Evolutionary conservation across 2,329 filamentous ascomycete genomes (phyloP).

Genomic region (Colletotrichum salicis): DNA sequence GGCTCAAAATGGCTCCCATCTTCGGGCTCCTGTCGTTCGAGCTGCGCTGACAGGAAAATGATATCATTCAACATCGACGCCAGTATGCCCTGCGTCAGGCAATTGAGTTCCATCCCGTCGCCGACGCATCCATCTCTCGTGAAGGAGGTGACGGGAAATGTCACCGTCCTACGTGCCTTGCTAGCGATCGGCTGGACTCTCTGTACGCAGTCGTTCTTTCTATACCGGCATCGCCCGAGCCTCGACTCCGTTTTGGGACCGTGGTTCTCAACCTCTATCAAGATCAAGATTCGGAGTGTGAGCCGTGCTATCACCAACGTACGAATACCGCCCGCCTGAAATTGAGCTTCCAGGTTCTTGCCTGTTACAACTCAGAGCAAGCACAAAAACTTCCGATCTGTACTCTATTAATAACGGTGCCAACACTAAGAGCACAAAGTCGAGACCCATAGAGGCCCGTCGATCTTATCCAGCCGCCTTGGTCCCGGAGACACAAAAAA

Average conservation of each 20-base stretch:
- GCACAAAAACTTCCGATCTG: slow-evolving; percentile 28
- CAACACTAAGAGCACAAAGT: slow-evolving; percentile 14
- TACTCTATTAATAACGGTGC: slow-evolving; percentile 32
- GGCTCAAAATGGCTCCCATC: neutral
- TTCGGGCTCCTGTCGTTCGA: neutral
- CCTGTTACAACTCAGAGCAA: neutral
- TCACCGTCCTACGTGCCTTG: neutral
- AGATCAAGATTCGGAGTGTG: neutral
- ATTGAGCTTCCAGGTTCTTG: neutral
- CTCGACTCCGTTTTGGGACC: neutral
- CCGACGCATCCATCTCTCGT: neutral
- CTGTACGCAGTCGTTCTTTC: neutral
- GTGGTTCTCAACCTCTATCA: neutral
- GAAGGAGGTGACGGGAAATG: neutral
- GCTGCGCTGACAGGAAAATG: neutral
- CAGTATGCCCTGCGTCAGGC: neutral
- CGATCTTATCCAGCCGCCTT: slow-evolving; percentile 24
- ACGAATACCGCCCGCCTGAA: slow-evolving; percentile 6
- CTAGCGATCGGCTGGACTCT: neutral
- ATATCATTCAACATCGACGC: neutral
- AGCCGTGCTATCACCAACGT: neutral
- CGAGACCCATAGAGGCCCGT: slow-evolving; percentile 29
- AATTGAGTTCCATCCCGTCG: neutral
- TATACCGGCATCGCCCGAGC: neutral
- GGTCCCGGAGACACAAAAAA: slow-evolving; percentile 11